Evolutionary conservation across 2,329 filamentous ascomycete species (phyloP).

Genomic region (Lachnellula arida): DNA sequence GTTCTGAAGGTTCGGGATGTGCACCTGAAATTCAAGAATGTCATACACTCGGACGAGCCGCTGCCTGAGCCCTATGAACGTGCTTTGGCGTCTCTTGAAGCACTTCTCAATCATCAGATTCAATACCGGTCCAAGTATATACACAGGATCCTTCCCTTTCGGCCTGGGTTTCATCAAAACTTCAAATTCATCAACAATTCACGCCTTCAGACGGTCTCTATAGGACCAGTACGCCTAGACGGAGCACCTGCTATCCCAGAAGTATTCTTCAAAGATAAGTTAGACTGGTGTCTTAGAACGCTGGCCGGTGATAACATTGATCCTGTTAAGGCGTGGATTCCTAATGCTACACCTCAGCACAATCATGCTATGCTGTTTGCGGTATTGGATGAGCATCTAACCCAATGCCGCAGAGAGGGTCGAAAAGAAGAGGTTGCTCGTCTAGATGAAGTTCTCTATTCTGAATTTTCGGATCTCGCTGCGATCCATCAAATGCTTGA

Average conservation of each 20-base stretch:
- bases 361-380: not conserved
- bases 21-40: not conserved
- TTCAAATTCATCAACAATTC: not conserved
- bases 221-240: not conserved
- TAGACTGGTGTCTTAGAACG: not conserved
- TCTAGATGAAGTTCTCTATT: constrained; percentile 4
- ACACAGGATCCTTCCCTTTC: not conserved
- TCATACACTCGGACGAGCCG: not conserved
- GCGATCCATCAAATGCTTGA: constrained; percentile 3
- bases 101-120: not conserved
- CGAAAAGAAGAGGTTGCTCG: not conserved
- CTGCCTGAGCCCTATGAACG: not conserved
- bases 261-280: not conserved
- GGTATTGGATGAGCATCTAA: constrained; percentile 7
- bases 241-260: not conserved
- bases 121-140: not conserved
- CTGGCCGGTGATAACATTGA: not conserved
- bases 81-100: not conserved
- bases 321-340: not conserved
- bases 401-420: not conserved
- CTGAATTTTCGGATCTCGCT: not conserved
- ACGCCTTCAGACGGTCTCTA: not conserved
- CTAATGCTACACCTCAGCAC: not conserved
- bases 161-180: not conserved
- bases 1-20: not conserved